phyloP scores from a whole-genome alignment of 192 early-diverging fungal genomes.

The Geranomyces michiganensis region DNA sequence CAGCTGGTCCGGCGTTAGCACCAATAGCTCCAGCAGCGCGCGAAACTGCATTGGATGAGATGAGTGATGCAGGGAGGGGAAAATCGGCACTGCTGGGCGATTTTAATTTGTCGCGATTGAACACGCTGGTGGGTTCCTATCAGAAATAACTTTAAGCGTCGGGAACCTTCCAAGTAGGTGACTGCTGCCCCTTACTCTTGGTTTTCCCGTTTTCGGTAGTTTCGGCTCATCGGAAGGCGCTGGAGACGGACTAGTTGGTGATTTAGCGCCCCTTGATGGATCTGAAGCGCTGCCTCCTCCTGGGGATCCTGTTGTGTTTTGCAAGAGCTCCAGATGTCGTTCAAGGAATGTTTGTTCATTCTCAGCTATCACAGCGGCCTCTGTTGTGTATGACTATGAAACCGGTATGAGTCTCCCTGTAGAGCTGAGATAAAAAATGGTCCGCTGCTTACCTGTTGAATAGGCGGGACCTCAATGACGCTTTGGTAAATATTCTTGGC shows the following conservation, averaged over 20 bases:
- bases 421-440: not conserved
- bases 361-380: slow-evolving; percentile 73
- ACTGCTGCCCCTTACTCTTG: slow-evolving; percentile 45
- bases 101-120: not conserved
- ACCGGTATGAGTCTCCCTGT: not conserved
- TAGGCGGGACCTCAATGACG: slow-evolving; percentile 34
- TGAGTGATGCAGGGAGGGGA: not conserved
- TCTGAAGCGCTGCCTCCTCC: slow-evolving; percentile 28
- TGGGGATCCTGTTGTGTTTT: slow-evolving; percentile 25
- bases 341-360: slow-evolving; percentile 89
- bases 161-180: too few relatives aligned
- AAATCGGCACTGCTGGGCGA: not conserved
- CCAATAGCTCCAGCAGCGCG: slow-evolving; percentile 16
- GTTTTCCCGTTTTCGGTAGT: slow-evolving; percentile 36
- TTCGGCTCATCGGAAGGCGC: slow-evolving; percentile 21
- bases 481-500: slow-evolving; percentile 36
- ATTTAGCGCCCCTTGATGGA: not conserved
- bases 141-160: not conserved
- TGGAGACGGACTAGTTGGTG: too few relatives aligned
- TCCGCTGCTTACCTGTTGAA: slow-evolving; percentile 25
- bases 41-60: slow-evolving; percentile 22
- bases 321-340: slow-evolving; percentile 72
- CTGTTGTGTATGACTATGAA: slow-evolving; percentile 60
- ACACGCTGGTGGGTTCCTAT: not conserved
- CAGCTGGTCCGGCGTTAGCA: not conserved